Evolutionary conservation across 1,139 yeast species (phyloP), one percentile per base, ranked within the genome.

Genomic region (Debaryomyces singareniensis): DNA sequence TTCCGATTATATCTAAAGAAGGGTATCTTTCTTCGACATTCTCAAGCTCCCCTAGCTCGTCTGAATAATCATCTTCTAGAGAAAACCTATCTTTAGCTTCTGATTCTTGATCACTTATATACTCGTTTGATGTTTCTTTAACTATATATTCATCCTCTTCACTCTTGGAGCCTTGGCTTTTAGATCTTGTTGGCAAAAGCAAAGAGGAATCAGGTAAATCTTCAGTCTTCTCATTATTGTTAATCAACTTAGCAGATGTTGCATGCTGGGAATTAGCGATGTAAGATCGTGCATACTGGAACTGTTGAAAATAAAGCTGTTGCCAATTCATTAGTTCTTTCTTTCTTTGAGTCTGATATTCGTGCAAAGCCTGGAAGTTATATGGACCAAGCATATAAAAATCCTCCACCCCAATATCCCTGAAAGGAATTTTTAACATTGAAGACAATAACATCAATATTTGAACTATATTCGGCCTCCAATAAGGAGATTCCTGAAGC

Each of bases 391-490:
- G 33, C 4, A 53, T 51, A 35, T 64, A 65, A 32, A 64, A 55
- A 42, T 68, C 74, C 11, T 59, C 61, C 16, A 67, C 32, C 1
- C 43, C 47, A 15, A 53, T 35, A 3, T 47, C 42, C 4, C 39
- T 40, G 29, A 59, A 60, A 15, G 61, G 62, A 6, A 49, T 33
- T 10, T 51, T 49, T 41, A 55, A 38, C 51, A 67, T 48, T 31
- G 53, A 55, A 15, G 62, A 43, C 13, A 67, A 45, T 28, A 68
- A 47, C 49, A 58, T 59, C 13, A 66, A 42, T 0, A 67, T 66
- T 39, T 89, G 97, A 37, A 78, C 85, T 18, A 87, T 79, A 50
- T 86, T 91, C 5, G 97, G 98, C 43, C 98, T 69, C 41, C 74
- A 69, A 12, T 74, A 52, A 4, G 97, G 96, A 42, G 80, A 83